Evolutionary conservation across 768 basidiomycete genomes (phyloP).

Genomic region (Tylopilus felleus): DNA sequence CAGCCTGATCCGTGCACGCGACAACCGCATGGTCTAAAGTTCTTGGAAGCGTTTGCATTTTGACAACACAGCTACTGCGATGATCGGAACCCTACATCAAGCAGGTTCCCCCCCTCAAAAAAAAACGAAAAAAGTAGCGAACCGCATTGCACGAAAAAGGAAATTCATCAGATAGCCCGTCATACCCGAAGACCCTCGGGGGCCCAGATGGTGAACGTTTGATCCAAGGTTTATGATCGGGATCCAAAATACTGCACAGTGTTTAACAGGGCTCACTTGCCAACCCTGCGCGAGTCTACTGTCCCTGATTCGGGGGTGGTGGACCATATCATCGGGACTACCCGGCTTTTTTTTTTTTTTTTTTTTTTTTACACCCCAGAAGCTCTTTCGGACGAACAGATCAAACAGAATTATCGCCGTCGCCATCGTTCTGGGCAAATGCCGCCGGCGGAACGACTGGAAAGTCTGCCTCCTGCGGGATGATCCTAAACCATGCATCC

Average conservation of each 20-base stretch:
- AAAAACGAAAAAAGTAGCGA: neutral
- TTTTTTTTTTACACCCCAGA: too few species aligned
- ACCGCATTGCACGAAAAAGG: neutral
- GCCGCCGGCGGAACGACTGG: neutral
- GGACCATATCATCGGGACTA: constrained; percentile 2
- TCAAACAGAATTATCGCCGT: neutral
- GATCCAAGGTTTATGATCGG: constrained; percentile 3
- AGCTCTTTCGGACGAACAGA: neutral
- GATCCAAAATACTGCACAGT: neutral
- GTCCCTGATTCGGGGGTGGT: constrained; percentile 4
- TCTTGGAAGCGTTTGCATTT: neutral
- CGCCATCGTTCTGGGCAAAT: neutral
- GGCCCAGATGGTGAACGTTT: too few species aligned
- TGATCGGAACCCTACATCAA: constrained; percentile 10
- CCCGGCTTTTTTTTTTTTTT: neutral
- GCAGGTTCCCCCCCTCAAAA: constrained; percentile 10
- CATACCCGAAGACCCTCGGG: neutral
- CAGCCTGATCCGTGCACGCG: constrained; percentile 4
- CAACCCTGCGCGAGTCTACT: constrained; percentile 4
- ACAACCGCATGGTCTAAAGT: constrained; percentile 9
- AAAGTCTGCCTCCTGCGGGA: neutral
- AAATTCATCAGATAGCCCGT: neutral
- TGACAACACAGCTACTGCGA: neutral
- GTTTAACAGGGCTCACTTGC: neutral
- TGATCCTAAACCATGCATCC: constrained; percentile 5